A percentile compares a stretch with the other conserved stretches of the same genome.
Evolutionary conservation across 1,139 yeast genomes (phyloP).

Genomic region (Meyerozyma guilliermondii): DNA sequence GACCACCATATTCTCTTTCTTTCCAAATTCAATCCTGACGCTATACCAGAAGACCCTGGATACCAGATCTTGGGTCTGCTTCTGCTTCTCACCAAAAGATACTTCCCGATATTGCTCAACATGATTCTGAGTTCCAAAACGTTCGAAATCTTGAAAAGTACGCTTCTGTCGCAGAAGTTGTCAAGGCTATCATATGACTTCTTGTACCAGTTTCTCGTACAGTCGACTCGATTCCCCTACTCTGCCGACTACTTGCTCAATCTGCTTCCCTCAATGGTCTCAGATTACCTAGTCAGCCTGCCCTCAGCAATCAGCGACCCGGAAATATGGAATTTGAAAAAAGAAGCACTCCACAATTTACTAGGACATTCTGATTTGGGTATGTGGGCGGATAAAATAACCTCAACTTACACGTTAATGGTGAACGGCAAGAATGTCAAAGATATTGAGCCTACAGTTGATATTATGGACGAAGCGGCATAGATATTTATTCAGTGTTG

Average conservation of each 20-base stretch:
- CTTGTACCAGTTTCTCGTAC: conserved; percentile 1
- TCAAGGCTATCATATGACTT: not conserved
- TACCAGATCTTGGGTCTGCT: not conserved
- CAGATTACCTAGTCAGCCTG: conserved; percentile 1
- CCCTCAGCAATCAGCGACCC: not conserved
- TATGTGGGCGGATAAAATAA: not conserved
- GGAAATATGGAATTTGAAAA: not conserved
- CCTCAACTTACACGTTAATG: not conserved
- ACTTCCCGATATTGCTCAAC: not conserved
- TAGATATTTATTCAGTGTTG: conserved; percentile 11
- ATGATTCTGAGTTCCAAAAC: not conserved
- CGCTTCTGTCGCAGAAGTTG: not conserved
- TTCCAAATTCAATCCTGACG: not conserved
- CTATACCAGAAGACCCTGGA: not conserved
- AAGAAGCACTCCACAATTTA: not conserved
- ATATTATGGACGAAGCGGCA: not conserved
- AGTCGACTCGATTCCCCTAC: not conserved
- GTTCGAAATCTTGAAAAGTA: not conserved
- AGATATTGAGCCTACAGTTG: not conserved
- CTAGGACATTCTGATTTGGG: not conserved
- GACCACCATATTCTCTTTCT: not conserved
- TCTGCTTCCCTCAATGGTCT: not conserved
- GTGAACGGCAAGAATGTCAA: not conserved
- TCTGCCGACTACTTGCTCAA: not conserved
- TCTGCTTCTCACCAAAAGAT: not conserved